Evolutionary conservation across 2,329 filamentous ascomycete genomes (phyloP), one percentile per base, ranked within the genome.

Genomic region (Xylariaceae sp.): DNA sequence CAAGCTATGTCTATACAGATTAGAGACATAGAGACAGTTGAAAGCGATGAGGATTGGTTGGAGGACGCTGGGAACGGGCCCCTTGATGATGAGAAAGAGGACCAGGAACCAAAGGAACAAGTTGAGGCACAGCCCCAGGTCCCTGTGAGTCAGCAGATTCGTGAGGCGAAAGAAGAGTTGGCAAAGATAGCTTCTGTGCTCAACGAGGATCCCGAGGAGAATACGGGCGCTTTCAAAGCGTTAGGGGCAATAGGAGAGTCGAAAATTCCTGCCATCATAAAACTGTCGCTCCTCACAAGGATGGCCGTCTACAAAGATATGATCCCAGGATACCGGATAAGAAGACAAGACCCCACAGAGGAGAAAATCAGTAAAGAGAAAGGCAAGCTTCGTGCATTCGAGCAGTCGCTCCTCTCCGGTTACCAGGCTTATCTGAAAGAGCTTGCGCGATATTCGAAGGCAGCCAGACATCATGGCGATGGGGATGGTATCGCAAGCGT

Each of bases 271-370:
- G 86, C 88, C 2, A 86, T 99, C 46, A 87, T 90, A 75, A 96
- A 96, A 73, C 80, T 99, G 56, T 87, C 89, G 6, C 77, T 99
- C 59, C 89, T 87, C 41, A 91, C 94, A 18, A 92, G 97, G 73
- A 81, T 94, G 70, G 84, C 92, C 0, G 85, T 97, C 10, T 99
- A 93, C 79, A 96, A 93, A 71, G 94, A 97, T 72, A 83, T 97
- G 40, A 97, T 99, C 54, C 94, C 94, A 0, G 94, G 94, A 18
- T 99, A 99, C 71, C 83, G 94, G 56, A 97, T 99, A 76, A 87
- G 94, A 15, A 89, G 82, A 1, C 91, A 95, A 55, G 88, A 91
- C 26, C 85, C 87, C 37, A 80, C 87, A 67, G 82, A 83, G 53
- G 87, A 87, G 59, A 95, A 95, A 71, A 76, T 97, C 1, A 96